Percentiles rank a stretch among this genome's conserved stretches.
Evolutionary conservation across 2,329 filamentous ascomycete genomes (phyloP).

Genomic region (Aspergillus ustus): DNA sequence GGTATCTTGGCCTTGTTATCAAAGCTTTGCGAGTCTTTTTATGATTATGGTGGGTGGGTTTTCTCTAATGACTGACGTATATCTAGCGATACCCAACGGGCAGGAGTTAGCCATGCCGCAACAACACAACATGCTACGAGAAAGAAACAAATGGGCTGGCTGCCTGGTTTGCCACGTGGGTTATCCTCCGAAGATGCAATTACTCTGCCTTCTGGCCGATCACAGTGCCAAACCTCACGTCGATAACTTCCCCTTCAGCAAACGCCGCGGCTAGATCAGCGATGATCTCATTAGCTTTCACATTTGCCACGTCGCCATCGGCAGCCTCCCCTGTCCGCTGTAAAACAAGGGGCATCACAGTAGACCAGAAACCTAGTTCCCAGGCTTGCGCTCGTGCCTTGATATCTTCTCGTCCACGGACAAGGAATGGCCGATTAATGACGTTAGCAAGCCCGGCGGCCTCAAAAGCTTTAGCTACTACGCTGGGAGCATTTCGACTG

Average conservation of each 20-base stretch:
- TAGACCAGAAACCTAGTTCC: conserved; percentile 1
- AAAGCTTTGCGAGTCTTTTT: background rate
- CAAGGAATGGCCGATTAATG: background rate
- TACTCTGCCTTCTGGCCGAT: conserved; percentile 6
- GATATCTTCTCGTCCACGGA: background rate
- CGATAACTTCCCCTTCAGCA: background rate
- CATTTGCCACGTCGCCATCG: background rate
- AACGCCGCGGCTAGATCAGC: background rate
- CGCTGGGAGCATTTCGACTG: background rate
- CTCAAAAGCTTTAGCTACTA: background rate
- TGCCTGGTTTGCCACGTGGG: background rate
- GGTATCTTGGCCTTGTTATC: background rate
- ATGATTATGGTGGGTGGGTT: background rate
- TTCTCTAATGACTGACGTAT: background rate
- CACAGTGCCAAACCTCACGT: conserved; percentile 7
- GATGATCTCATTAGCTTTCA: background rate
- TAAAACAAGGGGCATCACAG: background rate
- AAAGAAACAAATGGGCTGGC: background rate
- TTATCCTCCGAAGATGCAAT: background rate
- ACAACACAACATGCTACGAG: too few species aligned
- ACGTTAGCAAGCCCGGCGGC: background rate
- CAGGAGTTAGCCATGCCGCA: background rate
- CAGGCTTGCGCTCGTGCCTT: background rate
- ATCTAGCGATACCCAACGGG: background rate
- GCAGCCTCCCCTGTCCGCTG: background rate